These are phyloP conservation scores for Metroxylon sagu DNA, from an alignment of 176 grass and related monocot species.

Conservation along the genomic window DNA sequence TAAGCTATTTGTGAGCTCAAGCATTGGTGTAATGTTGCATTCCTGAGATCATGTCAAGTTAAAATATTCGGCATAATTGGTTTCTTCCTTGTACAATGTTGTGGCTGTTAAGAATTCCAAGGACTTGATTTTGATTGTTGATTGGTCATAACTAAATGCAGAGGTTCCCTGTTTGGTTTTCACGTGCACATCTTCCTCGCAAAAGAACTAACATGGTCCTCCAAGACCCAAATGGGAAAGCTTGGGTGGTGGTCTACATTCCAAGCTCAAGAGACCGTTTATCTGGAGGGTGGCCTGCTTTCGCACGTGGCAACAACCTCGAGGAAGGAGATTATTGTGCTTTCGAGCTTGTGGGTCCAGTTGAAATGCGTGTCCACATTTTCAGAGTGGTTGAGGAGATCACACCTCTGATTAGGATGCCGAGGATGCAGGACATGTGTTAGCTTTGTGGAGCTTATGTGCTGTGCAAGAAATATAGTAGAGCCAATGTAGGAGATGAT, in stretches of 20 bases:
- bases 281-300: slow-evolving; percentile 60
- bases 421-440: too few species aligned
- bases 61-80: too few species aligned
- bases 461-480: too few species aligned
- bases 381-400: slow-evolving; percentile 26
- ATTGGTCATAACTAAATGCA: slow-evolving; percentile 15
- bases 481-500: too few species aligned
- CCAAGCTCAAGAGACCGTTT: slow-evolving; percentile 43
- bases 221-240: slow-evolving; percentile 33
- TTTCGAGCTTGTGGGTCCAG: slow-evolving; percentile 50
- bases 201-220: slow-evolving; percentile 44
- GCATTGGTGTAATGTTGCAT: too few species aligned
- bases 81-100: too few species aligned
- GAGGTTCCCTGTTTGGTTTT: slow-evolving; percentile 70
- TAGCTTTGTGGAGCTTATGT: too few species aligned
- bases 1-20: too few species aligned
- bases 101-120: too few species aligned
- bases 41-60: too few species aligned
- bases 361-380: slow-evolving; percentile 62
- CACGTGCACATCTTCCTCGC: slow-evolving; percentile 51
- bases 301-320: slow-evolving; percentile 59
- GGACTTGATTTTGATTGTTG: too few species aligned
- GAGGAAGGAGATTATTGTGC: slow-evolving; percentile 81
- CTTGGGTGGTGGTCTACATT: slow-evolving; percentile 51
- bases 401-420: too few species aligned